A percentile compares a stretch with the other conserved stretches of the same genome.
phyloP scores from a whole-genome alignment of 2,329 filamentous ascomycete genomes.

The Botrytis pseudocinerea region DNA sequence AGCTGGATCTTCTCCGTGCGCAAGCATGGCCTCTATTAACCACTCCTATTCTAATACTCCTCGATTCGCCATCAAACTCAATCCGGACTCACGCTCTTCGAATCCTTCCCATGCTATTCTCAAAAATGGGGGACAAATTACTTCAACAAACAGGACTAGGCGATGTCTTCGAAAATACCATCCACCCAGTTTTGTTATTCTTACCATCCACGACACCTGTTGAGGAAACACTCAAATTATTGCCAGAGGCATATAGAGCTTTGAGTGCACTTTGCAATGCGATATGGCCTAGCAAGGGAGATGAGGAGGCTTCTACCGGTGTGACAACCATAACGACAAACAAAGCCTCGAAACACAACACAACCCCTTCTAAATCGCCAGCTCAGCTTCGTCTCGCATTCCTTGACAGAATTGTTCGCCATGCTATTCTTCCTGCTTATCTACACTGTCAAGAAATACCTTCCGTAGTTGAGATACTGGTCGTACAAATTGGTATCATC shows the following conservation, averaged over 20 bases:
- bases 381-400: conserved; percentile 41
- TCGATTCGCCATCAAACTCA: conserved; percentile 63
- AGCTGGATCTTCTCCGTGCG: conserved; percentile 34
- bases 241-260: conserved; percentile 65
- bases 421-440: conserved; percentile 56
- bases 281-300: conserved; percentile 28
- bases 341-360: neutral
- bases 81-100: conserved; percentile 51
- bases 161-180: conserved; percentile 66
- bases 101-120: conserved; percentile 56
- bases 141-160: conserved; percentile 65
- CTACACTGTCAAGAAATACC: conserved; percentile 61
- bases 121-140: conserved; percentile 52
- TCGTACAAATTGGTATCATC: conserved; percentile 51
- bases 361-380: conserved; percentile 15
- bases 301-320: conserved; percentile 24
- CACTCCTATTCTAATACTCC: conserved; percentile 67
- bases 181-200: conserved; percentile 72
- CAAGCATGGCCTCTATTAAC: conserved; percentile 67
- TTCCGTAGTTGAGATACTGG: conserved; percentile 56
- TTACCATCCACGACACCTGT: conserved; percentile 77
- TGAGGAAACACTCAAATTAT: conserved; percentile 63
- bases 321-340: neutral
- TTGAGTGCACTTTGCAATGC: conserved; percentile 56
- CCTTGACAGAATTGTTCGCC: conserved; percentile 56